phyloP scores from a whole-genome alignment of 495 filamentous ascomycete species.

The Cairneyella variabilis region DNA sequence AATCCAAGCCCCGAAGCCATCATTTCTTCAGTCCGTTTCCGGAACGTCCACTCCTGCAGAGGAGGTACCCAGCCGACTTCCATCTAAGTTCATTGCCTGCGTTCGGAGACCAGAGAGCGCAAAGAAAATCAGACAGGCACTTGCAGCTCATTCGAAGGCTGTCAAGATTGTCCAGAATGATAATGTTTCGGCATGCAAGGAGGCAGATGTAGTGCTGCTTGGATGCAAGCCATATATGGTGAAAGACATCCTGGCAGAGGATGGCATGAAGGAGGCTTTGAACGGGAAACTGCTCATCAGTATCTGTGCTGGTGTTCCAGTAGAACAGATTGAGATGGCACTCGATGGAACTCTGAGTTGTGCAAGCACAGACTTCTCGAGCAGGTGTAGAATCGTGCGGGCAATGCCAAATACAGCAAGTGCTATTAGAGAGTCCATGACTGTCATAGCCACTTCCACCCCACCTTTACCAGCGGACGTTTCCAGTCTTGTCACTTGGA shows the following conservation, averaged over 20 bases:
- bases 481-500: slow-evolving; percentile 63
- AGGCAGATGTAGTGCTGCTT: slow-evolving; percentile 48
- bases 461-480: slow-evolving; percentile 52
- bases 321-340: slow-evolving; percentile 55
- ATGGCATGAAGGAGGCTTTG: slow-evolving; percentile 66
- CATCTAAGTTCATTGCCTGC: slow-evolving; percentile 72
- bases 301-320: slow-evolving; percentile 78
- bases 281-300: slow-evolving; percentile 76
- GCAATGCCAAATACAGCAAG: slow-evolving; percentile 77
- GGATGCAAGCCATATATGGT: slow-evolving; percentile 79
- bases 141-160: slow-evolving; percentile 44
- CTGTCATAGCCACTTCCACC: slow-evolving; percentile 61
- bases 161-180: slow-evolving; percentile 35
- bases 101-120: slow-evolving; percentile 61
- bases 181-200: slow-evolving; percentile 17
- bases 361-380: slow-evolving; percentile 30
- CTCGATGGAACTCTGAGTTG: slow-evolving; percentile 43
- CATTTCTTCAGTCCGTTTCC: slow-evolving; percentile 34
- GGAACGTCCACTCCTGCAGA: slow-evolving; percentile 48
- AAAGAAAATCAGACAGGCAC: slow-evolving; percentile 55
- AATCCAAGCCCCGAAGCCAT: slow-evolving; percentile 31
- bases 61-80: slow-evolving; percentile 52
- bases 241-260: slow-evolving; percentile 55
- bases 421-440: slow-evolving; percentile 74
- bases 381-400: slow-evolving; percentile 57